phyloP scores from a whole-genome alignment of 768 basidiomycete genomes.

The Tulasnella sp. region DNA sequence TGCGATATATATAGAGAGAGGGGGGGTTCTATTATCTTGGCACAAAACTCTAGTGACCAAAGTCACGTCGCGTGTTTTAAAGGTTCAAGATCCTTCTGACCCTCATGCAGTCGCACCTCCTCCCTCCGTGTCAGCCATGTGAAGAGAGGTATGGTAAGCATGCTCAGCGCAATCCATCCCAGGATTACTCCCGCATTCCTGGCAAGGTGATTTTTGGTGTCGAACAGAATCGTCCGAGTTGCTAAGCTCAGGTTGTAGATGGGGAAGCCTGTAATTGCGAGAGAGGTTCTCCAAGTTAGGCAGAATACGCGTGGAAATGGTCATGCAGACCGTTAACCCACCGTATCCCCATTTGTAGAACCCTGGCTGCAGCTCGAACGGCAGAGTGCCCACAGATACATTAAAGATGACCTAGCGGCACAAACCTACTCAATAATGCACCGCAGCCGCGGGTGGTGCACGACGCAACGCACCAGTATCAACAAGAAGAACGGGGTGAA shows the following conservation, averaged over 20 bases:
- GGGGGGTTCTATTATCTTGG: too few relatives aligned
- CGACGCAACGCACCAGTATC: conserved; percentile 5
- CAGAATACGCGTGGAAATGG: too few relatives aligned
- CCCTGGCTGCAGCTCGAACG: conserved; percentile 35
- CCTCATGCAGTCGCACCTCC: background rate
- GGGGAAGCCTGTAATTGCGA: conserved; percentile 31
- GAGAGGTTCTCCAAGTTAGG: too few relatives aligned
- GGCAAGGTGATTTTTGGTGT: conserved; percentile 43
- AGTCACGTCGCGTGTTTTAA: too few relatives aligned
- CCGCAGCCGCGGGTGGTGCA: background rate
- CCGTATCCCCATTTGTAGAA: conserved; percentile 24
- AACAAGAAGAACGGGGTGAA: conserved; percentile 30
- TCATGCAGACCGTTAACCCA: too few relatives aligned
- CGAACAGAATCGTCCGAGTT: conserved; percentile 51
- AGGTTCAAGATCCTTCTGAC: too few relatives aligned
- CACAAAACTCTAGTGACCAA: too few relatives aligned
- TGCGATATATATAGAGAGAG: too few relatives aligned
- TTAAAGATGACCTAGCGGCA: conserved; percentile 44
- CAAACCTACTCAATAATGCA: conserved; percentile 19
- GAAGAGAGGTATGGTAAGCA: background rate
- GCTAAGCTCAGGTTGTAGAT: conserved; percentile 60
- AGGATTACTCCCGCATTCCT: conserved; percentile 27
- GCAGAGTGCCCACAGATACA: conserved; percentile 34
- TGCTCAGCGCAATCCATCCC: conserved; percentile 23
- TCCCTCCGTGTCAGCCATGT: conserved; percentile 5